A percentile compares a stretch with the other conserved stretches of the same genome.
Evolutionary conservation across 257 asterid genomes (phyloP).

Genomic region (Solanum arcanum): DNA sequence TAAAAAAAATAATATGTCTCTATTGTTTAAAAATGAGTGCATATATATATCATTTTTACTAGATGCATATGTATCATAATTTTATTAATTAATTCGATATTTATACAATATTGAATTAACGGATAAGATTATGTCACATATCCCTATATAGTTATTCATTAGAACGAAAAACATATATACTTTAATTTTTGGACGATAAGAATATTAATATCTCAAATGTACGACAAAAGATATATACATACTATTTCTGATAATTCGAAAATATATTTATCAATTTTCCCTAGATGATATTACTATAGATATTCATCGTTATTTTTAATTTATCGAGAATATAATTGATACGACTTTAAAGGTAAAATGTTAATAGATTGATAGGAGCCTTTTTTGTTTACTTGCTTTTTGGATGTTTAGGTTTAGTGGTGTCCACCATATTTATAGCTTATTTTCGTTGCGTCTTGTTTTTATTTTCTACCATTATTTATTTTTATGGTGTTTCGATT

Average conservation of each 20-base stretch:
- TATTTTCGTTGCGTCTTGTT: neutral
- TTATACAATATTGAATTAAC: accelerated
- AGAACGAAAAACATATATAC: accelerated
- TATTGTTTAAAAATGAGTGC: too few relatives aligned
- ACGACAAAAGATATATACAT: accelerated
- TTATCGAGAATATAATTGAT: neutral
- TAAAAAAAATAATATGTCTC: too few relatives aligned
- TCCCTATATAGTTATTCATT: neutral
- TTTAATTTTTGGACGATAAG: accelerated
- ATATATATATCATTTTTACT: too few relatives aligned
- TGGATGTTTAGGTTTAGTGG: neutral
- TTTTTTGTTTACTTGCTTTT: neutral
- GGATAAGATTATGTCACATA: too few relatives aligned
- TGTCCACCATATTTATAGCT: neutral
- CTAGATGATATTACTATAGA: too few relatives aligned
- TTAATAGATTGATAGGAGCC: too few relatives aligned
- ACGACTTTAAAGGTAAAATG: neutral
- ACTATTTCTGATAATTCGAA: accelerated
- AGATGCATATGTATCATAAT: accelerated
- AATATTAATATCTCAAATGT: accelerated
- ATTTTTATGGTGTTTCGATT: too few relatives aligned
- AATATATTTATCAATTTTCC: neutral
- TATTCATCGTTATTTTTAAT: too few relatives aligned
- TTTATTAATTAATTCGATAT: accelerated
- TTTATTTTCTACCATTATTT: neutral